Base-by-base conservation (phyloP, 768 basidiomycete genomes). In the Peribolospora baueri region DNA sequence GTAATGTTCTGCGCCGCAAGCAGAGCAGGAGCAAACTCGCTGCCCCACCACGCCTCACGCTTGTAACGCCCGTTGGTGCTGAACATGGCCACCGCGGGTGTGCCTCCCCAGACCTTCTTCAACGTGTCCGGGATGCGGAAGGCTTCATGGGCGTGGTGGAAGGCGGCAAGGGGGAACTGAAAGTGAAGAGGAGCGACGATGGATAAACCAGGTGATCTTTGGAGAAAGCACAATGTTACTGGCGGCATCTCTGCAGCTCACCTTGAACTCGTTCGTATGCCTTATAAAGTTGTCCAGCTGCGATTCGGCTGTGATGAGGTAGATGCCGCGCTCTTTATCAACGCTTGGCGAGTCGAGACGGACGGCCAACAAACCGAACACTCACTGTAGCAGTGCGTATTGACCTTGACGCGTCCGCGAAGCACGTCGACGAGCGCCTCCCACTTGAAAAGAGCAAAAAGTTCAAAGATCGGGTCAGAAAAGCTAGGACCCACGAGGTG, bases 91-190 rank as follows among this genome's bases (percentile, higher is more conserved):
- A 81, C 71, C 0, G 79, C 75, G 2, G 84, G 84, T 11, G 76
- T 71, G 5, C 73, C 74, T 1, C 84, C 84, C 75, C 75, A 86
- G 7, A 78, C 73, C 61, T 73, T 71, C 66, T 83, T 84, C 54
- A 86, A 71, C 1, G 82, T 65, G 37, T 77, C 76, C 2, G 82
- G 79, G n/a, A 84, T 81, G 46, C 86, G 77, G 60, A 81, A 85
- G 0, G 82, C 76, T 60, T 87, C 83, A 56, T 77, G 77, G 2
- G 83, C 82, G 60, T 84, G 82, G 61, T 84, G 82, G 67, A 83
- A 76, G 0, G 79, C 78, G 0, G 81, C 75, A 43, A 84, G 69
- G 0, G 78, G 75, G 67, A 82, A 82, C 57, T 42, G n/a, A 45
- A 63, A 62, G 48, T 67, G 66, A 53, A 67, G 63, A 11, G 65